Base-by-base conservation (phyloP, 148 eudicot species). In the Talinum fruticosum region DNA sequence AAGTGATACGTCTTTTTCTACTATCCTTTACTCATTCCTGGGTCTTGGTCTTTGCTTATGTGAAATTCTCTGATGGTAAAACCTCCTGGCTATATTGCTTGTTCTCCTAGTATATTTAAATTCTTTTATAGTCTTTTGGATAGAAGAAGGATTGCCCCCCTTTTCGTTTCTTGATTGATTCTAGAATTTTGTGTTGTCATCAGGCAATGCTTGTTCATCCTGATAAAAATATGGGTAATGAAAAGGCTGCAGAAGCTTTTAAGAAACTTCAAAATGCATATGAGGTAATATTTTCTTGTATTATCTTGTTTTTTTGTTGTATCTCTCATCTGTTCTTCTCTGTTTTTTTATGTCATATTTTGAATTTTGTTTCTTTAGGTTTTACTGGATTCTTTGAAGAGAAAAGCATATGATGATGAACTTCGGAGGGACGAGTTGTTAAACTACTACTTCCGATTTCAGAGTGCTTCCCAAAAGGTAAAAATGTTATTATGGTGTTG, bases 121-220 rank as follows among this genome's bases (percentile, higher is more conserved):
- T 4, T 8, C 70, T 15, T 51, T 49, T 51, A 10, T 41, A 51
- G 19, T 3, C 10, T 24, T 34, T 64, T 10, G n/a, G 6, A 32
- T 26, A 15, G 36, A 1, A 30, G 34, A 18, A 66, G 36, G 23
- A 66, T 3, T 34, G 24, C 0, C 36, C 69, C 21, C 36, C 13
- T 59, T 65, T 65, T 7, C 70, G 21, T 74, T 14, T 44, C 34
- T 70, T 44, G 32, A 41, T 77, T 70, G 74, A 49, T 74, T 49
- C 33, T 13, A 54, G 26, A 21, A 45, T 36, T 24, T 45, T 73
- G 49, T 81, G 44, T 79, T 65, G 66, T 83, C 80, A 32, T 81
- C 81, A 96, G 99, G 99, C 99, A 75, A 96, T 96, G 99, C 88
- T 96, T 75, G 99, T 96, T 79, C 99, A 96, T 82, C 99, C 99